Evolutionary conservation across 768 basidiomycete species (phyloP), one percentile per base, ranked within the genome.

Genomic region (Infundibulicybe gibba): DNA sequence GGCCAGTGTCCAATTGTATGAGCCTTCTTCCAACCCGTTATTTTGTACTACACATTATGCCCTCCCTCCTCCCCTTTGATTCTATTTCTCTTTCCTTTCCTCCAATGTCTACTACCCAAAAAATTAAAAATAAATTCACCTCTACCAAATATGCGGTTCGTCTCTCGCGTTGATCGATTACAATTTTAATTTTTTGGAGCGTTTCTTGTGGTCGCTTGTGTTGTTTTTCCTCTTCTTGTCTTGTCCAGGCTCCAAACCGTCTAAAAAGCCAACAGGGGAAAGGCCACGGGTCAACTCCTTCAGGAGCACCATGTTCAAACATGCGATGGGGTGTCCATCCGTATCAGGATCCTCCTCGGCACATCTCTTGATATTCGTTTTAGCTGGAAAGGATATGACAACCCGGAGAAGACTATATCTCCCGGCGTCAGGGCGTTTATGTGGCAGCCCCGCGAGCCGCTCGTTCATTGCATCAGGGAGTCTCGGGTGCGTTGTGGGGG

Each of bases 351-450:
- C 71, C 50, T 70, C 68, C n/a, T 62, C 60, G 3, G 64, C 32
- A 42, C 67, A 69, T 9, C 70, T 58, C 46, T 70, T 69, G 41
- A 73, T 57, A 14, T 61, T 62, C 2, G 67, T 54, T 3, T 66
- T 60, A 1, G 72, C 71, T 16, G 72, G 71, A 52, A 72, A 73
- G 1, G 71, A 70, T 0, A 62, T 69, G 6, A 75, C 49, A 5
- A 69, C 65, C 14, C 72, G 68, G n/a, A 73, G 49, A 4, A 75
- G 58, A 49, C 69, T 67, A 53, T 68, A 72, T 47, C 53, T 59
- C n/a, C 72, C 72, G 5, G 60, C 62, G 37, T 72, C 70, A 10
- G 46, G 38, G 13, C 68, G 64, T n/a, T 60, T 53, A 31, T 62
- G 47, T 6, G 72, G 72, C 6, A 73, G 59, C 4, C 52, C 48